Conservation (phyloP, 176 grass and related monocot genomes). For the Triticum dicoccoides region DNA sequence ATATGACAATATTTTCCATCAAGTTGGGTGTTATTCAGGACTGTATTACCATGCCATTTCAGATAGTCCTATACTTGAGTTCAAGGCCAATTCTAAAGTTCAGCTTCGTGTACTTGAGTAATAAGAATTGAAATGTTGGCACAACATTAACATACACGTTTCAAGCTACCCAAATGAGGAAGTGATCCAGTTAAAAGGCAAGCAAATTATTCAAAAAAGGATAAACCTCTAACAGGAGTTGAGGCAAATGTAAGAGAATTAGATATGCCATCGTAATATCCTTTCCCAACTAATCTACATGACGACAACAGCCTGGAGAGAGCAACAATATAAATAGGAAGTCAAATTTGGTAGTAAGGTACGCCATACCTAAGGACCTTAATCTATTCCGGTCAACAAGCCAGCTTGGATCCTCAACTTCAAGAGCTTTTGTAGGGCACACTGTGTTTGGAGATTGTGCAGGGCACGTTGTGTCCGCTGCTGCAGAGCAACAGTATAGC, state of each 20-base stretch:
- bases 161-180: background rate
- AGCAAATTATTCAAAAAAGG: background rate
- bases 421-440: conserved; percentile 39
- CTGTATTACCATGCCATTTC: background rate
- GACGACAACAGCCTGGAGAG: background rate
- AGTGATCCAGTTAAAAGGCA: background rate
- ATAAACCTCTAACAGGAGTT: background rate
- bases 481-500: conserved; percentile 17
- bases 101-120: background rate
- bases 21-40: background rate
- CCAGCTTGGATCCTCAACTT: conserved; percentile 71
- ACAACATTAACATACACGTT: background rate
- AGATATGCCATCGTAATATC: background rate
- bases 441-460: conserved; percentile 29
- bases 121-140: background rate
- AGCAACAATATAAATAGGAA: background rate
- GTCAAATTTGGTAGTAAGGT: background rate
- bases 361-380: conserved; percentile 68
- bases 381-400: conserved; percentile 71
- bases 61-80: background rate
- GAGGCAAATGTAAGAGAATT: background rate
- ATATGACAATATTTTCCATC: background rate
- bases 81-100: background rate
- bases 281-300: background rate
- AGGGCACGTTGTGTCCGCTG: background rate